These are phyloP conservation scores for Colletotrichum sp. DNA, from an alignment of 2,329 filamentous ascomycete genomes.

Conservation along the genomic window DNA sequence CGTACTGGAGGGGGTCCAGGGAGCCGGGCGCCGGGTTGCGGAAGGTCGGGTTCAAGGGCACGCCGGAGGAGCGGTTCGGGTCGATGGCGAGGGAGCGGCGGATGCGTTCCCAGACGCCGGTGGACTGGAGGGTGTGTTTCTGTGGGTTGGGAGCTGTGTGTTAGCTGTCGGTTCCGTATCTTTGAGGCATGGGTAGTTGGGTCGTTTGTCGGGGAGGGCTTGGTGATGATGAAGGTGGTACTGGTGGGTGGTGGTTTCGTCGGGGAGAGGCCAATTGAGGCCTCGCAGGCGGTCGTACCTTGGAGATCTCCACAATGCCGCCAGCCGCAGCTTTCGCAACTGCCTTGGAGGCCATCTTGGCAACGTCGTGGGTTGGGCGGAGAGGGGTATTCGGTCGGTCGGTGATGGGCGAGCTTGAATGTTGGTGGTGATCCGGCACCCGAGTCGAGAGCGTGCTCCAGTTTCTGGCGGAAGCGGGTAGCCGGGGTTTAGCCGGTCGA, in stretches of 20 bases:
- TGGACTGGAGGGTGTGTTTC: constrained; percentile 96
- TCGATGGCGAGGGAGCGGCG: constrained; percentile 82
- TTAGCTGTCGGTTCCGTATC: constrained; percentile 19
- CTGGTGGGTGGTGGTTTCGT: background rate
- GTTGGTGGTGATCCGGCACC: constrained; percentile 12
- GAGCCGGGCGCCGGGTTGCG: constrained; percentile 83
- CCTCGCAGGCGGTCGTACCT: constrained; percentile 49
- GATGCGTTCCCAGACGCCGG: constrained; percentile 85
- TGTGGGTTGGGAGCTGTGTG: constrained; percentile 40
- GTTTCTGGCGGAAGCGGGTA: constrained; percentile 2
- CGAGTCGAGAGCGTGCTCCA: constrained; percentile 18
- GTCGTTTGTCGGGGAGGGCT: constrained; percentile 7
- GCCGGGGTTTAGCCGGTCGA: constrained; percentile 17
- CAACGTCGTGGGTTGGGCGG: constrained; percentile 24
- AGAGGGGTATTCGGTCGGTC: constrained; percentile 12
- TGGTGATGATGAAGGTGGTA: background rate
- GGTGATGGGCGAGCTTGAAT: constrained; percentile 5
- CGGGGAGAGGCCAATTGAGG: background rate
- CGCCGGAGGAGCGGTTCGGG: constrained; percentile 85
- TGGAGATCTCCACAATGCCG: constrained; percentile 60
- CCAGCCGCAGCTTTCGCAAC: constrained; percentile 57
- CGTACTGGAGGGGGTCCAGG: constrained; percentile 73
- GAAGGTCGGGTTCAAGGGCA: constrained; percentile 92
- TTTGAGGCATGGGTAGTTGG: background rate
- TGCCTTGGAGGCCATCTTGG: constrained; percentile 67